Percentiles rank a stretch among this genome's conserved stretches.
Conservation (phyloP, 352 stramenopile genomes). For the Phytophthora megakarya region DNA sequence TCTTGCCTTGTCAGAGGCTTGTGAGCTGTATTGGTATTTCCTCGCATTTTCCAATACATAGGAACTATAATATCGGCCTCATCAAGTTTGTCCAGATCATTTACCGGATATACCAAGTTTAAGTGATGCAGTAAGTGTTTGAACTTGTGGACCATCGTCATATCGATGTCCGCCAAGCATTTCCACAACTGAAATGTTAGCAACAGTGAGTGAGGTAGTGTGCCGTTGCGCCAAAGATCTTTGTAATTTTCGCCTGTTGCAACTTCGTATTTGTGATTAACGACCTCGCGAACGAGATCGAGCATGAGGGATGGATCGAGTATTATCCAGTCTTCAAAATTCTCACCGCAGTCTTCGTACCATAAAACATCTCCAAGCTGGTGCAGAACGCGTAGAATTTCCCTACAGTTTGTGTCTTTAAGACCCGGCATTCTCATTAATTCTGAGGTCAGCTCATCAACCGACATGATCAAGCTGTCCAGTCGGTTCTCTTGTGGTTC, state of each 20-base stretch:
- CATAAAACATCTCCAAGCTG: constrained; percentile 17
- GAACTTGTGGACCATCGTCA: constrained; percentile 6
- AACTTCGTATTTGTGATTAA: constrained; percentile 22
- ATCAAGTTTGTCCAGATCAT: not conserved
- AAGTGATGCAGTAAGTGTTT: constrained; percentile 21
- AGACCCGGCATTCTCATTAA: not conserved
- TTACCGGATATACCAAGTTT: constrained; percentile 17
- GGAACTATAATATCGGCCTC: constrained; percentile 19
- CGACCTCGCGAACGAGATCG: constrained; percentile 21
- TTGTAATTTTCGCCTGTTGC: constrained; percentile 1
- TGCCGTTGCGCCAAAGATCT: constrained; percentile 7
- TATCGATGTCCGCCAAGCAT: not conserved
- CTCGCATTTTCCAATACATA: constrained; percentile 16
- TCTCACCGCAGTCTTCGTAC: not conserved
- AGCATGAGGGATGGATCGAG: constrained; percentile 22
- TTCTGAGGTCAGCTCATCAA: not conserved
- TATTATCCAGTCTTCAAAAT: not conserved
- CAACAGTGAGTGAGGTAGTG: constrained; percentile 9
- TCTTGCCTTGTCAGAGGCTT: constrained; percentile 1
- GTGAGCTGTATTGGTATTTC: not conserved
- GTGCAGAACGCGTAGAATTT: constrained; percentile 18
- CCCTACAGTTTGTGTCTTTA: not conserved
- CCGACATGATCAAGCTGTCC: constrained; percentile 3
- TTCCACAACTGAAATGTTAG: constrained; percentile 12
- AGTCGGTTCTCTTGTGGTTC: not conserved